A percentile compares a stretch with the other conserved stretches of the same genome.
phyloP scores from a whole-genome alignment of 495 filamentous ascomycete species.

The Neurospora pannonica region DNA sequence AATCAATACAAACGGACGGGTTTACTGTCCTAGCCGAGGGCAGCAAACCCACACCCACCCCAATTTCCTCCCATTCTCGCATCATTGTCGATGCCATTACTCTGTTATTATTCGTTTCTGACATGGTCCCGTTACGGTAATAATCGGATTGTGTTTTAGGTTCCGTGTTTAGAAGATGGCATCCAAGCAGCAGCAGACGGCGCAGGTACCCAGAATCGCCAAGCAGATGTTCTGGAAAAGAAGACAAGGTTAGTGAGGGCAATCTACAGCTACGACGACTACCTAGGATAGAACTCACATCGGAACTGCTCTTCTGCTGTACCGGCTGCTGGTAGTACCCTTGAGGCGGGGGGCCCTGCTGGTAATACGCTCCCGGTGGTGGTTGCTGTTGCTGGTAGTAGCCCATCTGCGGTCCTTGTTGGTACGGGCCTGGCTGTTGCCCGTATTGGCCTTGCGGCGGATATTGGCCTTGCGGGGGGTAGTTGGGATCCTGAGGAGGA shows the following conservation, averaged over 20 bases:
- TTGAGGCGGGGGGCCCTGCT: slow-evolving; percentile 12
- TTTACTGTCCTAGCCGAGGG: not conserved
- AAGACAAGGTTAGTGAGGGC: not conserved
- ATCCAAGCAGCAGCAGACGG: slow-evolving; percentile 43
- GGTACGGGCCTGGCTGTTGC: slow-evolving; percentile 22
- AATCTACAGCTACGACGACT: not conserved
- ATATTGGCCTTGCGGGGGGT: not conserved
- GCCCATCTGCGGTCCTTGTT: slow-evolving; percentile 30
- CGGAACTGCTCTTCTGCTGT: slow-evolving; percentile 13
- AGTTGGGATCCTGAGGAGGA: not conserved
- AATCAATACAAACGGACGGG: not conserved
- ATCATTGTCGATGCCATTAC: not conserved
- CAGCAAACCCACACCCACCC: no score
- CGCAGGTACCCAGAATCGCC: slow-evolving; percentile 28
- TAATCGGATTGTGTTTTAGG: not conserved
- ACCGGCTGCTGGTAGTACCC: slow-evolving; percentile 16
- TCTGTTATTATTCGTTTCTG: not conserved
- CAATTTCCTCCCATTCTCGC: no score
- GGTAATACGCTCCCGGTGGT: slow-evolving; percentile 8
- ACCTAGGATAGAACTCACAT: slow-evolving; percentile 4
- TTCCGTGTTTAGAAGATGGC: slow-evolving; percentile 30
- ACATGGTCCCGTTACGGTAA: not conserved
- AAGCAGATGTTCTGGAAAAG: slow-evolving; percentile 22
- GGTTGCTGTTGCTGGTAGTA: slow-evolving; percentile 26
- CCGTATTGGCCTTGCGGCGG: slow-evolving; percentile 7